Conservation (phyloP, 768 basidiomycete species). For the Saitozyma podzolica region DNA sequence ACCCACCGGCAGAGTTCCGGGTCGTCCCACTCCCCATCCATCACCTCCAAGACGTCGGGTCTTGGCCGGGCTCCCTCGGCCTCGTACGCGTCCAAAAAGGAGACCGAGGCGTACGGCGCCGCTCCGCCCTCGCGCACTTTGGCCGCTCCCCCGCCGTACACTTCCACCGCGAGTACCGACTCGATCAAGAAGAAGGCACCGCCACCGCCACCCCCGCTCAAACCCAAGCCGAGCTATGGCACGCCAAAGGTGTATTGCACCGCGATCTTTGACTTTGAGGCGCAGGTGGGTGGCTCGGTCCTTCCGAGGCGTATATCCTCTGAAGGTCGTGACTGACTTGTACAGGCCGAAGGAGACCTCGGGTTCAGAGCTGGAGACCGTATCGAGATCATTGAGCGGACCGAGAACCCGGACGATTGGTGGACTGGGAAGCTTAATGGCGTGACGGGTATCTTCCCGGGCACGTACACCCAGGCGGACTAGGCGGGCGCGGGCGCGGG, state of each 20-base stretch:
- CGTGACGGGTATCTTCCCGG: conserved; percentile 73
- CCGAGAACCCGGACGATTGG: conserved; percentile 81
- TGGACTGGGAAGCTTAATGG: conserved; percentile 72
- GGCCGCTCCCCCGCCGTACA: conserved; percentile 58
- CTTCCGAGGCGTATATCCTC: not conserved
- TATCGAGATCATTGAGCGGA: conserved; percentile 67
- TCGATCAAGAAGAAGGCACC: conserved; percentile 68
- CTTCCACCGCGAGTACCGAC: conserved; percentile 55
- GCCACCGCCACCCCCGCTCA: conserved; percentile 88
- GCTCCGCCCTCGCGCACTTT: conserved; percentile 33
- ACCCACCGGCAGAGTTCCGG: conserved; percentile 39
- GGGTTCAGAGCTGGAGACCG: conserved; percentile 73
- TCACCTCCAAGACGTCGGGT: conserved; percentile 34
- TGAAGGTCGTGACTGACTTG: not conserved
- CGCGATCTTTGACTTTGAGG: conserved; percentile 90
- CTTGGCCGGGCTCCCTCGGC: conserved; percentile 57
- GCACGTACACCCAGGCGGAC: conserved; percentile 50
- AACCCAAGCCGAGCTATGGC: conserved; percentile 77
- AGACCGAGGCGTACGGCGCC: conserved; percentile 20
- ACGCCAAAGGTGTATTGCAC: conserved; percentile 65
- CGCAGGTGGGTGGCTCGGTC: conserved; percentile 63
- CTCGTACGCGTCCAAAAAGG: conserved; percentile 32
- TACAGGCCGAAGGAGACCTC: conserved; percentile 79
- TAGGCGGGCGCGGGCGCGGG: too few species aligned
- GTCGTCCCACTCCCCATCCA: conserved; percentile 17